Evolutionary conservation across 257 asterid genomes (phyloP), one percentile per base, ranked within the genome.

Genomic region (Solanum sejunctum): DNA sequence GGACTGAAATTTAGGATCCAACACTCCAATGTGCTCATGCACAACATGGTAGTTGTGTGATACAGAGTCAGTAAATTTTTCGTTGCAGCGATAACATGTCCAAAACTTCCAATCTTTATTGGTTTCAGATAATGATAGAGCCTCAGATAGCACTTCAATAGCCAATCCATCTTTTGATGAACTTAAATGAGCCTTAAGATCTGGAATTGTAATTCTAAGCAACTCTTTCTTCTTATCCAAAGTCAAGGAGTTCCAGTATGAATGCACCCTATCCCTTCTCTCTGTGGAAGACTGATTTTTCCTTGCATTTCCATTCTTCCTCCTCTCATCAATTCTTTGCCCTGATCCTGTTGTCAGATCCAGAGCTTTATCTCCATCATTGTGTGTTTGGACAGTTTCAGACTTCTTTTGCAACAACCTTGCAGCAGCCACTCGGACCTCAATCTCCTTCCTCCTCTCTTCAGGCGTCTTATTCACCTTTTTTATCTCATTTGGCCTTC

Each of bases 361-460:
- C 81, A 81, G 70, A 28, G 89, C 92, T 87, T 88, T 92, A 57
- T 93, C 94, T 86, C 88, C 92, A 61, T 88, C 92, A 84, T 86
- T 85, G 84, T 81, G 88, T 78, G 85, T 81, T 16, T 82, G 80
- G 83, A 89, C 86, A 13, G 89, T 84, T 81, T 90, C 94, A 0
- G 98, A 89, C 84, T 91, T 92, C 86, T 93, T 95, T 90, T 94
- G 97, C 92, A 93, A 85, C 85, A 94, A 91, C 85, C 95, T 90
- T 12, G 97, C 98, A 72, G 98, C 98, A 12, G 97, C 97, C 64
- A 93, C 97, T 75, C 93, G 93, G 67, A 93, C 97, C 91, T 94
- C 98, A 87, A 94, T 92, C 87, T 94, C 98, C 87, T 91, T 92
- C 93, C 98, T 90, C 84, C 94, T 90, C 88, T 94, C 98, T 86